phyloP scores from a whole-genome alignment of 2,329 filamentous ascomycete genomes.

The Ceratocystis cubensis region DNA sequence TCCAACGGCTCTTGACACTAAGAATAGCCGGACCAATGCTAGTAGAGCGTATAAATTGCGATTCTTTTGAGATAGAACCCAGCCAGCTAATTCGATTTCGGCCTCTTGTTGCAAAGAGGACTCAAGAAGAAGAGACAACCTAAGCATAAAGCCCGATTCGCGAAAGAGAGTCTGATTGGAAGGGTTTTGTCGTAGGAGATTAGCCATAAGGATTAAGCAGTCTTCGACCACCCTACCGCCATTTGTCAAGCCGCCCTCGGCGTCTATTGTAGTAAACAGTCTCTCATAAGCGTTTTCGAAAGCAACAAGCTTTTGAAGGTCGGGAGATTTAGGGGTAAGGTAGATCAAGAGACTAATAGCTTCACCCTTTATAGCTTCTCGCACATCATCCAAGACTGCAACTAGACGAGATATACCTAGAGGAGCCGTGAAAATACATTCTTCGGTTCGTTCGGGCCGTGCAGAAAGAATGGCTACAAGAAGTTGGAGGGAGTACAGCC shows the following conservation, averaged over 20 bases:
- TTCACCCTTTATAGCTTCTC: slow-evolving; percentile 81
- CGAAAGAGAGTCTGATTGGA: slow-evolving; percentile 92
- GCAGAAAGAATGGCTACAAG: slow-evolving; percentile 75
- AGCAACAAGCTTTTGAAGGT: slow-evolving; percentile 88
- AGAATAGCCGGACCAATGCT: slow-evolving; percentile 73
- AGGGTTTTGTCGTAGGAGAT: slow-evolving; percentile 71
- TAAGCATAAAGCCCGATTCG: slow-evolving; percentile 71
- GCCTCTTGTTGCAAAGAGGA: slow-evolving; percentile 39
- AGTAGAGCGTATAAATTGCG: slow-evolving; percentile 87
- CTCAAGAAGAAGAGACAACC: slow-evolving; percentile 56
- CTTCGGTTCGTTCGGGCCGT: slow-evolving; percentile 80
- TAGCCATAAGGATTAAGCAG: slow-evolving; percentile 79
- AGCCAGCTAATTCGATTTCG: slow-evolving; percentile 50
- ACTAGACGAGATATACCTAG: slow-evolving; percentile 80
- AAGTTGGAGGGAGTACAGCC: slow-evolving; percentile 81
- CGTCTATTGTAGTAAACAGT: slow-evolving; percentile 67
- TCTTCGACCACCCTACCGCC: slow-evolving; percentile 86
- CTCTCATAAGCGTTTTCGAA: slow-evolving; percentile 90
- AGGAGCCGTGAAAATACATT: slow-evolving; percentile 82
- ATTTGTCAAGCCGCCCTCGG: slow-evolving; percentile 68
- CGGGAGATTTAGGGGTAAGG: slow-evolving; percentile 71
- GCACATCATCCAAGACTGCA: slow-evolving; percentile 65
- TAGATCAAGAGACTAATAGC: slow-evolving; percentile 76
- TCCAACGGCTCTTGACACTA: slow-evolving; percentile 66
- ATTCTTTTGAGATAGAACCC: slow-evolving; percentile 66